Conservation (phyloP, 495 filamentous ascomycete genomes). For the Poronia punctata region DNA sequence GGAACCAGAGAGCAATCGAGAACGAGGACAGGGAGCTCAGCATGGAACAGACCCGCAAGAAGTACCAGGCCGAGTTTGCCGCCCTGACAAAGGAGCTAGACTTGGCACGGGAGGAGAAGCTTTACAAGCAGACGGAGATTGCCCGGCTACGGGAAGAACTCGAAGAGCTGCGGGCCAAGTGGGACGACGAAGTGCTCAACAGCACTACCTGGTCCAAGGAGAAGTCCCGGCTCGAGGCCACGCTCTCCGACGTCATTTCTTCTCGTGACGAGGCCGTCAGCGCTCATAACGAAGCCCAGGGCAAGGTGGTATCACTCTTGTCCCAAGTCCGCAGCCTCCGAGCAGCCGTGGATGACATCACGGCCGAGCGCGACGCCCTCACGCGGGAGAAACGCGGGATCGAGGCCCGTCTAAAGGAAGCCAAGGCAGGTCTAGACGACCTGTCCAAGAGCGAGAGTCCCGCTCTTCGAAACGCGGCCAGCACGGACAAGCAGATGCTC, state of each 20-base stretch:
- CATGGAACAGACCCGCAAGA: slow-evolving; percentile 95
- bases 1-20: slow-evolving; percentile 88
- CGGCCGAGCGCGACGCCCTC: slow-evolving; percentile 76
- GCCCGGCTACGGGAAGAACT: slow-evolving; percentile 83
- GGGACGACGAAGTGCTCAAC: slow-evolving; percentile 98
- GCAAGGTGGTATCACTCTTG: slow-evolving; percentile 80
- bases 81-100: slow-evolving; percentile 86
- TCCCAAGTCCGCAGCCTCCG: slow-evolving; percentile 86
- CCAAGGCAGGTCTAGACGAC: slow-evolving; percentile 86
- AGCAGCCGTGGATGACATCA: slow-evolving; percentile 76
- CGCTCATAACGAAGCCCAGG: slow-evolving; percentile 91
- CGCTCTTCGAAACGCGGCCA: slow-evolving; percentile 85
- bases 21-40: slow-evolving; percentile 94
- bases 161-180: slow-evolving; percentile 90
- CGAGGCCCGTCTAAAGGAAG: slow-evolving; percentile 80
- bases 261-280: slow-evolving; percentile 88
- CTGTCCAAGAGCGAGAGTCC: slow-evolving; percentile 81
- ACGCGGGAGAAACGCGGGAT: slow-evolving; percentile 85
- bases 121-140: slow-evolving; percentile 56
- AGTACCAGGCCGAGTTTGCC: slow-evolving; percentile 91
- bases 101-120: slow-evolving; percentile 78
- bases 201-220: slow-evolving; percentile 98
- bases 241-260: slow-evolving; percentile 78
- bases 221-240: slow-evolving; percentile 85
- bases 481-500: slow-evolving; percentile 80